phyloP scores from a whole-genome alignment of 306 rosid species.

The Alnus rubra region DNA sequence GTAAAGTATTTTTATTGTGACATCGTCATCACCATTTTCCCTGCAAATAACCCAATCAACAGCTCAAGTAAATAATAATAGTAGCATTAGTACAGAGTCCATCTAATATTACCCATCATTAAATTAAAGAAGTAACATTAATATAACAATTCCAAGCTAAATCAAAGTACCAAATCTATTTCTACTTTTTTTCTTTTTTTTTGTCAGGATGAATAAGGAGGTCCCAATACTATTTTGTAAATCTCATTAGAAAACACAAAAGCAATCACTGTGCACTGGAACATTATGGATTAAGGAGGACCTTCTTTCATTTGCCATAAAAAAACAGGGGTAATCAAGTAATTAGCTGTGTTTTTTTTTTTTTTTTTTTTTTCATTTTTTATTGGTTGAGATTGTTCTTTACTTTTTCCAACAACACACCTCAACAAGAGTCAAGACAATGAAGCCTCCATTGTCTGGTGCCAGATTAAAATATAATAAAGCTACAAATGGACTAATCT shows the following conservation, averaged over 20 bases:
- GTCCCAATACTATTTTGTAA: no score
- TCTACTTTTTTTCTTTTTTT: no score
- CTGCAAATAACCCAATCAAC: slow-evolving; percentile 37
- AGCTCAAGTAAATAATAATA: not conserved
- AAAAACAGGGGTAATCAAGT: not conserved
- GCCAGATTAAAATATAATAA: not conserved
- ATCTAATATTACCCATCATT: not conserved
- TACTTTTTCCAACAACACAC: not conserved
- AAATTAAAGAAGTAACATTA: not conserved
- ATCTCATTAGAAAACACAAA: no score
- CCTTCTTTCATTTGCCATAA: not conserved
- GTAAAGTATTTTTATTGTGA: slow-evolving; percentile 61
- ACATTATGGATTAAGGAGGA: not conserved
- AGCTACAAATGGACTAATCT: not conserved
- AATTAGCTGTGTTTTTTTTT: not conserved
- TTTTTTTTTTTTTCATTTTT: not conserved
- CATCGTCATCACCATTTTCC: slow-evolving; percentile 75
- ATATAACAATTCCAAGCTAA: not conserved
- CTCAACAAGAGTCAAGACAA: not conserved
- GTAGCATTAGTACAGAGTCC: not conserved
- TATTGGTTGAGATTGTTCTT: not conserved
- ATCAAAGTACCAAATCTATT: not conserved
- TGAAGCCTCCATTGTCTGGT: not conserved
- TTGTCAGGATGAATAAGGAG: no score
- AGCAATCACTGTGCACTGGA: not conserved